Evolutionary conservation across 495 filamentous ascomycete genomes (phyloP).

Genomic region (Trichoderma asperelloides): DNA sequence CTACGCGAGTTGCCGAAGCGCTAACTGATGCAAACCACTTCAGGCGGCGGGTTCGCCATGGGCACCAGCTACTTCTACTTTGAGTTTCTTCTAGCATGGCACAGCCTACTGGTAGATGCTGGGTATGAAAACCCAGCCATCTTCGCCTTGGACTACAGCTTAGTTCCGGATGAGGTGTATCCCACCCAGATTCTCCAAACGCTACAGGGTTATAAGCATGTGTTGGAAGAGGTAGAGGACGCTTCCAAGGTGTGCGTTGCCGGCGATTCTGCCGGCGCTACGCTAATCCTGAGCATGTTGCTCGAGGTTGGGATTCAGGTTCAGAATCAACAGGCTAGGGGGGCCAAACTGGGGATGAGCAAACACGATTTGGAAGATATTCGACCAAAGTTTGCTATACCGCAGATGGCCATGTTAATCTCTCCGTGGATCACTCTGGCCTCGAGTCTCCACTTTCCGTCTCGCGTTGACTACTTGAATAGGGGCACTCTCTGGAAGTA

Average conservation of each 20-base stretch:
- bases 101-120: conserved; percentile 43
- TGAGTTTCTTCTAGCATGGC: conserved; percentile 64
- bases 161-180: conserved; percentile 64
- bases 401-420: conserved; percentile 44
- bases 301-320: conserved; percentile 2
- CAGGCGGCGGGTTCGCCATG: conserved; percentile 69
- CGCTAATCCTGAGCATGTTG: conserved; percentile 56
- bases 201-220: conserved; percentile 55
- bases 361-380: conserved; percentile 12
- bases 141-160: conserved; percentile 69
- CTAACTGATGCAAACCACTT: not conserved
- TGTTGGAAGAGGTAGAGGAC: conserved; percentile 44
- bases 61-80: conserved; percentile 72
- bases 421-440: conserved; percentile 55
- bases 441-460: conserved; percentile 46
- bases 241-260: conserved; percentile 51
- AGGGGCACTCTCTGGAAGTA: conserved; percentile 47
- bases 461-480: conserved; percentile 54
- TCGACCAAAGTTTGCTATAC: conserved; percentile 20
- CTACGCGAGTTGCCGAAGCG: not conserved
- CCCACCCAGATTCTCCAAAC: conserved; percentile 61
- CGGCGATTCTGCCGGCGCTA: conserved; percentile 68
- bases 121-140: conserved; percentile 66
- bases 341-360: conserved; percentile 13
- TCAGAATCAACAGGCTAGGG: not conserved